Conservation (phyloP, 305 asterid genomes). For the Fraxinus dipetala region DNA sequence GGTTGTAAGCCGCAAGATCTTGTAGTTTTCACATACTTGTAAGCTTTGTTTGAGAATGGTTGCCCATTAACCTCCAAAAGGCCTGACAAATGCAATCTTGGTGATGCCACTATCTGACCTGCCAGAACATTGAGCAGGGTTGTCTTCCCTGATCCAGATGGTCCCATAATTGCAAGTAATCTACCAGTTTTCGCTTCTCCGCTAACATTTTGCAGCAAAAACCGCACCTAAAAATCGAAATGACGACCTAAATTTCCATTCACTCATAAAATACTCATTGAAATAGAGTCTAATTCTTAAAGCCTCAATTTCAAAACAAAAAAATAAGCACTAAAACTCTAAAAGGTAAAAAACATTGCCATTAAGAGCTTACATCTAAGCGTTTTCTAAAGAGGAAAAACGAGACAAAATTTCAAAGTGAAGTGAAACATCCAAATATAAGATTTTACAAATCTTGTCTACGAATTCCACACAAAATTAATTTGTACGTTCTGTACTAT, state of each 20-base stretch:
- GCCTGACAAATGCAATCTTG: constrained; percentile 80
- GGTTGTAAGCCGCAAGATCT: not conserved
- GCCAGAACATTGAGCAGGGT: constrained; percentile 89
- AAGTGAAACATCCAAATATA: not conserved
- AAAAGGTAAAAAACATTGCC: not conserved
- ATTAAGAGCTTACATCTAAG: not conserved
- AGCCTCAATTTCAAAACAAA: not conserved
- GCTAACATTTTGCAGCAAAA: constrained; percentile 68
- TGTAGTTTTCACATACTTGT: constrained; percentile 49
- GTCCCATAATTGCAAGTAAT: constrained; percentile 95
- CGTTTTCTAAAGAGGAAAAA: not conserved
- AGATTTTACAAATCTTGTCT: not conserved
- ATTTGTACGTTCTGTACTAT: not conserved
- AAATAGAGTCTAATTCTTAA: not conserved
- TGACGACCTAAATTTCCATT: constrained; percentile 14
- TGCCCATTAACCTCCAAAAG: constrained; percentile 81
- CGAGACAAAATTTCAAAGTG: not conserved
- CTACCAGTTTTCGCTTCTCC: constrained; percentile 97
- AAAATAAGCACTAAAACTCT: not conserved
- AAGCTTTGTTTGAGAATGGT: constrained; percentile 59
- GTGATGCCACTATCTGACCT: constrained; percentile 74
- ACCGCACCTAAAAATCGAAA: constrained; percentile 52
- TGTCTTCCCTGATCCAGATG: constrained; percentile 98
- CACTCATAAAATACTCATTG: constrained; percentile 14
- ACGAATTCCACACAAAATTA: not conserved